Conservation (phyloP, 805 yeast genomes). For the Ogataea degrootiae region DNA sequence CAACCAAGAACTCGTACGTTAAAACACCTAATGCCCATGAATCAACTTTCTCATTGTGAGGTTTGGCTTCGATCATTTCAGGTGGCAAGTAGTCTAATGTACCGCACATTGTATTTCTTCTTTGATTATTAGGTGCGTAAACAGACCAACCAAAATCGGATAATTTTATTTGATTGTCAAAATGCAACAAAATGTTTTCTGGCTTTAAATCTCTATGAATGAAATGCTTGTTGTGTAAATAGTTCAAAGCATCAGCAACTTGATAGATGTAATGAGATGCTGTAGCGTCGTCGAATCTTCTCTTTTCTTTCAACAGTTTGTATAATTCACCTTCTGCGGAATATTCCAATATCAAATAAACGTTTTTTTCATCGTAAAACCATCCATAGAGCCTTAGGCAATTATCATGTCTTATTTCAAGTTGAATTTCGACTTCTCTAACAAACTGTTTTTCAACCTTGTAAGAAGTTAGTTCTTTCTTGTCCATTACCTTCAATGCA, state of each 20-base stretch:
- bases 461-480: constrained; percentile 66
- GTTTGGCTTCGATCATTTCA: constrained; percentile 82
- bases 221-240: constrained; percentile 73
- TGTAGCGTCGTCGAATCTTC: constrained; percentile 63
- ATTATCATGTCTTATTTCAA: constrained; percentile 71
- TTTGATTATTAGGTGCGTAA: constrained; percentile 44
- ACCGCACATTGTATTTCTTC: constrained; percentile 85
- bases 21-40: constrained; percentile 91
- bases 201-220: constrained; percentile 95
- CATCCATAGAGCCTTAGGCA: constrained; percentile 79
- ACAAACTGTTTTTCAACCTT: constrained; percentile 82
- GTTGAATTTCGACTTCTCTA: constrained; percentile 89
- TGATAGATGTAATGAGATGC: constrained; percentile 82
- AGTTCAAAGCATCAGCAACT: constrained; percentile 72
- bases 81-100: constrained; percentile 94
- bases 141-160: constrained; percentile 98
- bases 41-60: constrained; percentile 76
- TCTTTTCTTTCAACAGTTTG: constrained; percentile 58
- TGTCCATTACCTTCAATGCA: constrained; percentile 90
- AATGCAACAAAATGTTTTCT: constrained; percentile 78
- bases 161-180: constrained; percentile 71
- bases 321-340: constrained; percentile 85
- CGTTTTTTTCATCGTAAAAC: constrained; percentile 76
- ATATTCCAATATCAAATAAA: constrained; percentile 80
- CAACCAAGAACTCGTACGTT: constrained; percentile 80